These are phyloP conservation scores for Populus tomentosa DNA, from an alignment of 441 rosid species.

Conservation along the genomic window DNA sequence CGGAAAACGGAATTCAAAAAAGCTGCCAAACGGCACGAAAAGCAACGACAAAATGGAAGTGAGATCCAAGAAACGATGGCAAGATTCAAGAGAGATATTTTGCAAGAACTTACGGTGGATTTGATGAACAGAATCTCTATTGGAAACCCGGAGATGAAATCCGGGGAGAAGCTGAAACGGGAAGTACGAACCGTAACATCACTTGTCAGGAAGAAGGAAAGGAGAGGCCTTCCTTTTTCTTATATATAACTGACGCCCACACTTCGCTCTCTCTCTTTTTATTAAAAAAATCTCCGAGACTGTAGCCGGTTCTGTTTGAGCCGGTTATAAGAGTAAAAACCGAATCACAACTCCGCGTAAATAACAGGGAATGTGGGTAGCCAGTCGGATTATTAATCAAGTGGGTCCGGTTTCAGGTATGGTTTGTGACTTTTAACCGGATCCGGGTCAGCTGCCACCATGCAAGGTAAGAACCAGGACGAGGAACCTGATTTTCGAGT, in stretches of 20 bases:
- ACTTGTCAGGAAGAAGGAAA: background rate
- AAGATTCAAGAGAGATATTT: background rate
- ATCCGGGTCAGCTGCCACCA: slow-evolving; percentile 27
- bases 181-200: slow-evolving; percentile 17
- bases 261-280: background rate
- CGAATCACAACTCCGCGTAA: too few species aligned
- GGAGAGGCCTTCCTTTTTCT: background rate
- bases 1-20: slow-evolving; percentile 2
- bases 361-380: slow-evolving; percentile 6
- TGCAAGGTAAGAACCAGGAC: background rate
- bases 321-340: background rate
- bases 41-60: background rate
- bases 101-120: background rate
- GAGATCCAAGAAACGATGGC: slow-evolving; percentile 8
- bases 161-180: slow-evolving; percentile 14
- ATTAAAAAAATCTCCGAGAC: background rate
- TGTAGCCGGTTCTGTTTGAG: too few species aligned
- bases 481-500: slow-evolving; percentile 2
- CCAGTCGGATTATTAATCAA: background rate
- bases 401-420: background rate
- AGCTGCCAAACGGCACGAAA: background rate
- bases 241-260: background rate
- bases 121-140: background rate
- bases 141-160: slow-evolving; percentile 1
- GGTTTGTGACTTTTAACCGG: background rate